Conservation (phyloP, 139 green algal species). For the Coccomyxa sp. region DNA sequence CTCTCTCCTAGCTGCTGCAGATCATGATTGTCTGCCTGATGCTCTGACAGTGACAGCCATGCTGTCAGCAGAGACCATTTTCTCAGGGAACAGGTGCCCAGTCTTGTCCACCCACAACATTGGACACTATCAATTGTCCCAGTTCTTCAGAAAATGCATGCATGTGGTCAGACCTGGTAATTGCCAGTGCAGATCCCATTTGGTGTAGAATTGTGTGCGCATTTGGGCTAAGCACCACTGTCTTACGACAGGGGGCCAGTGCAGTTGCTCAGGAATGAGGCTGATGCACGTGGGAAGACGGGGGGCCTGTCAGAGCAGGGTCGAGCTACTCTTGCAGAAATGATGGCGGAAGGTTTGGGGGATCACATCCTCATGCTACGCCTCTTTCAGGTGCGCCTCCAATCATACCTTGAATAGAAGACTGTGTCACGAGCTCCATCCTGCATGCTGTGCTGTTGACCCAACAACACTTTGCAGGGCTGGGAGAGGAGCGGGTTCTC, state of each 20-base stretch:
- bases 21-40: conserved; percentile 67
- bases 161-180: not conserved
- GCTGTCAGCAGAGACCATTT: conserved; percentile 81
- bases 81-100: conserved; percentile 32
- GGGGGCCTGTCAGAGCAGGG: conserved; percentile 10
- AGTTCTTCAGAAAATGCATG: too few relatives aligned
- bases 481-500: conserved; percentile 54
- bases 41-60: conserved; percentile 78
- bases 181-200: not conserved
- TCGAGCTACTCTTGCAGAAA: conserved; percentile 20
- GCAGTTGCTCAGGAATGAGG: conserved; percentile 11
- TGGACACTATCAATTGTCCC: not conserved
- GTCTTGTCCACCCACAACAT: too few relatives aligned
- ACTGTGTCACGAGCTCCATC: not conserved
- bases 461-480: conserved; percentile 14
- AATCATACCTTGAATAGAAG: not conserved
- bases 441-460: not conserved
- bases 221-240: too few relatives aligned
- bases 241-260: conserved; percentile 17
- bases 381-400: conserved; percentile 55
- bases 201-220: not conserved
- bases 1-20: conserved; percentile 71
- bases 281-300: not conserved
- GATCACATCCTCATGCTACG: conserved; percentile 86
- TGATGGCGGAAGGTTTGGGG: conserved; percentile 62